These are phyloP conservation scores for Dactylellina drechsleri DNA, from an alignment of 2,329 filamentous ascomycete species.

Conservation along the genomic window DNA sequence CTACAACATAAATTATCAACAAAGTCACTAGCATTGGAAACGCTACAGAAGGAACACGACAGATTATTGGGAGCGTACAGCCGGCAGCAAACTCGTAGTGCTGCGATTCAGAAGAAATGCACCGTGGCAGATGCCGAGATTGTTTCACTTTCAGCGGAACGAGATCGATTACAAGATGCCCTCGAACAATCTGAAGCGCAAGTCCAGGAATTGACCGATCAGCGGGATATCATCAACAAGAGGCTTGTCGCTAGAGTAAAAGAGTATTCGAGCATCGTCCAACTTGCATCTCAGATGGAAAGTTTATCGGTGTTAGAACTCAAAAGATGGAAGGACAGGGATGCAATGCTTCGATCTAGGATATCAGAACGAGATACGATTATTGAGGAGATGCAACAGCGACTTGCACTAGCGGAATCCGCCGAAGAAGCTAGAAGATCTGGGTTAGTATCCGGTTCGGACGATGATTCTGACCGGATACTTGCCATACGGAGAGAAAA, in stretches of 20 bases:
- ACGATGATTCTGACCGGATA: conserved; percentile 29
- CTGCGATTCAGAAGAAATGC: conserved; percentile 48
- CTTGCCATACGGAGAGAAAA: conserved; percentile 35
- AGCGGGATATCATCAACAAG: conserved; percentile 40
- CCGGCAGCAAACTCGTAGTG: conserved; percentile 46
- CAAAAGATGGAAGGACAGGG: conserved; percentile 48
- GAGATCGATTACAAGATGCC: conserved; percentile 51
- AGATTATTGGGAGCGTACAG: conserved; percentile 37
- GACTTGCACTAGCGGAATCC: conserved; percentile 22
- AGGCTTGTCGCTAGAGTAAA: conserved; percentile 39
- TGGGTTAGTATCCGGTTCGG: conserved; percentile 7
- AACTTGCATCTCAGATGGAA: conserved; percentile 51
- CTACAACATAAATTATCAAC: conserved; percentile 52
- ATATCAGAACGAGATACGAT: conserved; percentile 34
- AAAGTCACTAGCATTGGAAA: conserved; percentile 44
- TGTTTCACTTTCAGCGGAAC: conserved; percentile 46
- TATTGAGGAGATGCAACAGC: conserved; percentile 46
- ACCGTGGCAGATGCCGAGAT: conserved; percentile 47
- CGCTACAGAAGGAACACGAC: conserved; percentile 47
- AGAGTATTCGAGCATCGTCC: conserved; percentile 46
- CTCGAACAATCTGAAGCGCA: conserved; percentile 44
- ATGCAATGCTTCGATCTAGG: conserved; percentile 23
- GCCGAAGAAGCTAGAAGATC: conserved; percentile 19
- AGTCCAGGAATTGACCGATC: conserved; percentile 48
- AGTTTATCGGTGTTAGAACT: conserved; percentile 29